phyloP scores from a whole-genome alignment of 1,139 yeast genomes.

The Taphrina sp. region DNA sequence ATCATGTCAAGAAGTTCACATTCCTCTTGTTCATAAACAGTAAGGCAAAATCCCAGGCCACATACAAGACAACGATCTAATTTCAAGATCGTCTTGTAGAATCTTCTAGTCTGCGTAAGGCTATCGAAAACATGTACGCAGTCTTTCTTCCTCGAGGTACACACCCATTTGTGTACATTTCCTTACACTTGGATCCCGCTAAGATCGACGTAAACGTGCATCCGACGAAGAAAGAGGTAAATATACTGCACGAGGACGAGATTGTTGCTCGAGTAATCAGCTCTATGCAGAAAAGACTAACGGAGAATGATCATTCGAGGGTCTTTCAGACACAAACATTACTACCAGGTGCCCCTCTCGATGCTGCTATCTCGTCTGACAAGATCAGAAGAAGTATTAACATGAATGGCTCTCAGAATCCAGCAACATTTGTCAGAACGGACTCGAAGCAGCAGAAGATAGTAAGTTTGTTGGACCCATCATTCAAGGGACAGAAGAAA shows the following conservation, averaged over 20 bases:
- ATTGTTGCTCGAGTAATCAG: slow-evolving; percentile 63
- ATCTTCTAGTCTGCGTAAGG: slow-evolving; percentile 75
- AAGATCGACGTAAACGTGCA: slow-evolving; percentile 91
- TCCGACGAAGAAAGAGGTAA: slow-evolving; percentile 91
- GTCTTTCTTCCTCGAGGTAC: slow-evolving; percentile 75
- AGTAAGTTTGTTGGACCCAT: slow-evolving; percentile 4
- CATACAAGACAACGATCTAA: slow-evolving; percentile 36
- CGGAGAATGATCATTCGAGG: slow-evolving; percentile 66
- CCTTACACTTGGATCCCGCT: slow-evolving; percentile 62
- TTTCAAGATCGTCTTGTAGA: slow-evolving; percentile 61
- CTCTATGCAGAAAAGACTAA: slow-evolving; percentile 53
- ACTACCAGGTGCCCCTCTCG: slow-evolving; percentile 20
- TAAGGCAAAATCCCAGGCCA: slow-evolving; percentile 18
- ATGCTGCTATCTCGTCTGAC: slow-evolving; percentile 18
- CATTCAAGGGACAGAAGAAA: slow-evolving; percentile 1
- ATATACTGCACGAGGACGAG: slow-evolving; percentile 83
- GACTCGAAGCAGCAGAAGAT: slow-evolving; percentile 41
- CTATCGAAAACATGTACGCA: slow-evolving; percentile 62
- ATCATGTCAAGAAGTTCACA: slow-evolving; percentile 61
- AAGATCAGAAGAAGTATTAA: slow-evolving; percentile 2
- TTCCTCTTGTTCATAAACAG: slow-evolving; percentile 76
- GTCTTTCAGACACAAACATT: slow-evolving; percentile 60
- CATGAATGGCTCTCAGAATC: not conserved
- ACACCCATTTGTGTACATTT: slow-evolving; percentile 73
- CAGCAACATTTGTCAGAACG: slow-evolving; percentile 31